A percentile compares a stretch with the other conserved stretches of the same genome.
These are phyloP conservation scores for Fulvia fulva DNA, from an alignment of 2,329 filamentous ascomycete species.

Conservation along the genomic window DNA sequence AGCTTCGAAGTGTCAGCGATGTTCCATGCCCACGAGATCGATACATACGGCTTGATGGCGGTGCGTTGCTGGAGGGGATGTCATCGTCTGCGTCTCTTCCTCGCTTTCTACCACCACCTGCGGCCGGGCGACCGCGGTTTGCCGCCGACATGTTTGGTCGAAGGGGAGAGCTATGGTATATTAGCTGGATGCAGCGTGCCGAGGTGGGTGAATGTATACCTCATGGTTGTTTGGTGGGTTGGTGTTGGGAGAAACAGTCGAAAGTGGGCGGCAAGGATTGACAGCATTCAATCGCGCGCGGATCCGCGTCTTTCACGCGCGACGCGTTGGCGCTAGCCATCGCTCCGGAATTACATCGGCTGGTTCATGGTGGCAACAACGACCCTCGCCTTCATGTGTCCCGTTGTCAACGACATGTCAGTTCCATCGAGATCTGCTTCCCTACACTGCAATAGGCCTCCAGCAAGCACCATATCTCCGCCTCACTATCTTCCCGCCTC, in stretches of 20 bases:
- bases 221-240: background rate
- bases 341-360: background rate
- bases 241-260: background rate
- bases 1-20: conserved; percentile 35
- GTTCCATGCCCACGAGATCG: background rate
- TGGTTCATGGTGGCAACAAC: background rate
- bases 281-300: background rate
- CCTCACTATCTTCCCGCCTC: background rate
- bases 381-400: no score
- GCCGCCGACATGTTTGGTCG: conserved; percentile 76
- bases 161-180: conserved; percentile 60
- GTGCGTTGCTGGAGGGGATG: conserved; percentile 53
- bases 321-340: background rate
- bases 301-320: background rate
- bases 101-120: conserved; percentile 56
- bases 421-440: no score
- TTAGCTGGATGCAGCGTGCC: background rate
- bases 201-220: background rate
- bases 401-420: no score
- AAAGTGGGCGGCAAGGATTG: background rate
- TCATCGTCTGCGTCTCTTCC: conserved; percentile 63
- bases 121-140: conserved; percentile 63
- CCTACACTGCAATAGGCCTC: no score
- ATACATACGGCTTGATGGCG: conserved; percentile 61
- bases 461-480: no score